A percentile compares a stretch with the other conserved stretches of the same genome.
phyloP scores from a whole-genome alignment of 305 asterid species.

The Ajuga reptans region DNA sequence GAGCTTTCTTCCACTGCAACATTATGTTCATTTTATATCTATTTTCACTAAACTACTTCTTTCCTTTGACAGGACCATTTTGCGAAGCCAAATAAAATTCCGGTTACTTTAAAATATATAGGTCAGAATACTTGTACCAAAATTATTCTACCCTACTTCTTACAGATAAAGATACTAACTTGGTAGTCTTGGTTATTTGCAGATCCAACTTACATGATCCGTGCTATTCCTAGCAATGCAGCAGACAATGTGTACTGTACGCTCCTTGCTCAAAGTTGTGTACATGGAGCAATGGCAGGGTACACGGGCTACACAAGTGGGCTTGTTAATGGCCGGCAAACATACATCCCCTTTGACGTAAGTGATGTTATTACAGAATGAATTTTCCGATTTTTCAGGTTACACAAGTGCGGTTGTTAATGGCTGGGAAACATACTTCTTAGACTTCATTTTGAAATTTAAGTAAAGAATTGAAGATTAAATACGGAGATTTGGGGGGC shows the following conservation, averaged over 20 bases:
- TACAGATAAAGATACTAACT: conserved; percentile 17
- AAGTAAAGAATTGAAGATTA: no score
- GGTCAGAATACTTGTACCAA: conserved; percentile 32
- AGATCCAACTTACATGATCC: conserved; percentile 88
- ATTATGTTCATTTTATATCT: not conserved
- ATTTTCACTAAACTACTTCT: conserved; percentile 13
- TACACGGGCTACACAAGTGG: conserved; percentile 71
- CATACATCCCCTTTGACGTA: conserved; percentile 68
- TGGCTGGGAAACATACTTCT: no score
- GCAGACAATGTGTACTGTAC: conserved; percentile 76
- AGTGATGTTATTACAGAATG: conserved; percentile 4
- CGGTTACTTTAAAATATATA: conserved; percentile 61
- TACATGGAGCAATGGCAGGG: conserved; percentile 89
- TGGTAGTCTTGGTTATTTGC: conserved; percentile 17
- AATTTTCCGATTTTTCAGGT: conserved; percentile 6
- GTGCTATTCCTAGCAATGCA: conserved; percentile 81
- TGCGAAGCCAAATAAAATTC: conserved; percentile 31
- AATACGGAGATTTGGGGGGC: no score
- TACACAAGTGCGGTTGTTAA: not conserved
- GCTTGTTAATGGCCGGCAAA: conserved; percentile 71
- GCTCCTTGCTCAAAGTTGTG: conserved; percentile 79
- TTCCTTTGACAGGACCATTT: conserved; percentile 53
- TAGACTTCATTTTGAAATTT: no score
- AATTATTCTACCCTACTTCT: not conserved
- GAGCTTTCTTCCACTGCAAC: conserved; percentile 10